These are phyloP conservation scores for Thermomucor indicae-seudaticae DNA, from an alignment of 371 early-diverging fungal species.

Conservation along the genomic window DNA sequence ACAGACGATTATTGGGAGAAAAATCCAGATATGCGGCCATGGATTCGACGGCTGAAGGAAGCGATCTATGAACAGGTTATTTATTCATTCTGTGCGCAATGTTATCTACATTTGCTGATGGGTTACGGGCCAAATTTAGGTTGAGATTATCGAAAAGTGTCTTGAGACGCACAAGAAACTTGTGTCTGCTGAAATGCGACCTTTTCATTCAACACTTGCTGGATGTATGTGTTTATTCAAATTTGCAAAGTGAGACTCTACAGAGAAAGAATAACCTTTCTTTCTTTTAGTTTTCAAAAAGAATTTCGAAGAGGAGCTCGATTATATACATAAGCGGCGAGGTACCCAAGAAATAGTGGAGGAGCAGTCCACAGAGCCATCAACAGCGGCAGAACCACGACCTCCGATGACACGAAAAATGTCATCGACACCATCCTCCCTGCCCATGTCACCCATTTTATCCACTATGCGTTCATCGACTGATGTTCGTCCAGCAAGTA, in stretches of 20 bases:
- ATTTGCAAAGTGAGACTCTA: neutral
- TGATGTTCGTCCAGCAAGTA: slow-evolving; percentile 18
- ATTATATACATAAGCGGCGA: slow-evolving; percentile 24
- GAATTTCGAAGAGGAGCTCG: slow-evolving; percentile 68
- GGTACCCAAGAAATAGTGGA: slow-evolving; percentile 15
- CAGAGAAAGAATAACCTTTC: neutral
- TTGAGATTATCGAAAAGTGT: slow-evolving; percentile 59
- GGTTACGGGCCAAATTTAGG: slow-evolving; percentile 24
- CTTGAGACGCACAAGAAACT: slow-evolving; percentile 61
- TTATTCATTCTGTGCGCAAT: too few relatives aligned
- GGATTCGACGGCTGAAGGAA: slow-evolving; percentile 46
- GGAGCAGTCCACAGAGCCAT: slow-evolving; percentile 5
- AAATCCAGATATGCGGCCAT: slow-evolving; percentile 41
- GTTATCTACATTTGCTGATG: neutral
- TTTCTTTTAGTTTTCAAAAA: slow-evolving; percentile 53
- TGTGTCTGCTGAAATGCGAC: slow-evolving; percentile 66
- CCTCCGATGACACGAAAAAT: slow-evolving; percentile 1
- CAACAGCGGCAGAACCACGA: neutral
- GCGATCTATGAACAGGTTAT: slow-evolving; percentile 68
- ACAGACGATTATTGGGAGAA: slow-evolving; percentile 36
- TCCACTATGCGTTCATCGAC: slow-evolving; percentile 14
- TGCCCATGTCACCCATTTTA: slow-evolving; percentile 12
- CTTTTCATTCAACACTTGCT: slow-evolving; percentile 68
- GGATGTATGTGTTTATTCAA: slow-evolving; percentile 43
- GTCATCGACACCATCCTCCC: slow-evolving; percentile 3